Evolutionary conservation across 768 basidiomycete genomes (phyloP).

Genomic region (Cystobasidium ongulense): DNA sequence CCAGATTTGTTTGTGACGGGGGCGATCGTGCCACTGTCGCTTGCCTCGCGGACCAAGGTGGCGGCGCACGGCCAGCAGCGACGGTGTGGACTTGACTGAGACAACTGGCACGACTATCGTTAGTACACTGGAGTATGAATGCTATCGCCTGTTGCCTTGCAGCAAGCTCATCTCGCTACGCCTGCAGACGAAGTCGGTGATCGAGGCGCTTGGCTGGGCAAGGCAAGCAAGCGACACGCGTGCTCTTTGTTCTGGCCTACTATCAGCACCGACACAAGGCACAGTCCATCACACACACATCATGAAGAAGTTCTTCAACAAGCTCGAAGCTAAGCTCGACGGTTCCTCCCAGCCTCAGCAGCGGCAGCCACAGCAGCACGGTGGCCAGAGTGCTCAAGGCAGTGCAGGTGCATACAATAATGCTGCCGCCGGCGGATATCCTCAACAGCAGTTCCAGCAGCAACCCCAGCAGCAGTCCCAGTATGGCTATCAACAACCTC

Average conservation of each 20-base stretch:
- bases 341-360: neutral
- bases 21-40: neutral
- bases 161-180: too few relatives aligned
- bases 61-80: too few relatives aligned
- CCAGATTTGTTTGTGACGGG: neutral
- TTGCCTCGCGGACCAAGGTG: neutral
- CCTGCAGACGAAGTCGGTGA: too few relatives aligned
- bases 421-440: too few relatives aligned
- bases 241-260: neutral
- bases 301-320: conserved; percentile 24
- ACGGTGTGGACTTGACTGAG: too few relatives aligned
- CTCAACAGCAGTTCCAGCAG: conserved; percentile 16
- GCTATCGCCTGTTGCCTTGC: too few relatives aligned
- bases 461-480: conserved; percentile 16
- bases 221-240: too few relatives aligned
- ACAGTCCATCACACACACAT: neutral
- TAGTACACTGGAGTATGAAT: too few relatives aligned
- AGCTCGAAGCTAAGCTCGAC: conserved; percentile 1
- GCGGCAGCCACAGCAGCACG: conserved; percentile 9
- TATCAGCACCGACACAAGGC: too few relatives aligned
- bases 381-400: neutral
- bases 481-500: neutral
- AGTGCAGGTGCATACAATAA: neutral
- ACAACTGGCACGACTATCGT: too few relatives aligned
- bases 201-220: too few relatives aligned